Conservation (phyloP, 1,284 basidiomycete species). For the Ceratobasidium papillatum region DNA sequence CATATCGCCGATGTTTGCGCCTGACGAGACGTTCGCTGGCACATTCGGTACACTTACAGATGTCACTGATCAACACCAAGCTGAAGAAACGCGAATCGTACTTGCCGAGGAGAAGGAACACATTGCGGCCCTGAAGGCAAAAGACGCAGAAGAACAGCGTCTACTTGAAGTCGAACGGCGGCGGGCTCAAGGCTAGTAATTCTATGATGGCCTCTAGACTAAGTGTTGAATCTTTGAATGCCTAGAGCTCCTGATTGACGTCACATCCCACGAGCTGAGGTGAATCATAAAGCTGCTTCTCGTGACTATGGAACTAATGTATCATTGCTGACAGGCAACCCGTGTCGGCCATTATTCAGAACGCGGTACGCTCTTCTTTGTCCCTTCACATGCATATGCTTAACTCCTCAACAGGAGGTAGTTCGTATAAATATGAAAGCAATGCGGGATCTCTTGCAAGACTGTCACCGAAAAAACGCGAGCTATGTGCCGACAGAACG, state of each 20-base stretch:
- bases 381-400: neutral
- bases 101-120: conserved; percentile 48
- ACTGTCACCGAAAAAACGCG: neutral
- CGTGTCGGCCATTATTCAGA: conserved; percentile 47
- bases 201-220: too few species aligned
- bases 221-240: too few species aligned
- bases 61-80: conserved; percentile 48
- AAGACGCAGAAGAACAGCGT: conserved; percentile 43
- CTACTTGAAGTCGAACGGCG: conserved; percentile 47
- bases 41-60: conserved; percentile 41
- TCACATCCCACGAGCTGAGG: conserved; percentile 49
- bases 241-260: conserved; percentile 49
- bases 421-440: conserved; percentile 46
- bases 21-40: conserved; percentile 1
- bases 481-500: conserved; percentile 39
- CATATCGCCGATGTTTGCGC: neutral
- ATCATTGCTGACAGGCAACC: conserved; percentile 46
- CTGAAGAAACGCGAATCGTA: conserved; percentile 46
- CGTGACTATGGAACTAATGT: neutral
- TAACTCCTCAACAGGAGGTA: conserved; percentile 2
- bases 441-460: conserved; percentile 40
- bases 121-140: conserved; percentile 46
- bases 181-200: conserved; percentile 48
- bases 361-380: neutral
- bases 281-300: too few species aligned